A percentile compares a stretch with the other conserved stretches of the same genome.
phyloP scores from a whole-genome alignment of 2,329 filamentous ascomycete species.

The Clathrospora elynae region DNA sequence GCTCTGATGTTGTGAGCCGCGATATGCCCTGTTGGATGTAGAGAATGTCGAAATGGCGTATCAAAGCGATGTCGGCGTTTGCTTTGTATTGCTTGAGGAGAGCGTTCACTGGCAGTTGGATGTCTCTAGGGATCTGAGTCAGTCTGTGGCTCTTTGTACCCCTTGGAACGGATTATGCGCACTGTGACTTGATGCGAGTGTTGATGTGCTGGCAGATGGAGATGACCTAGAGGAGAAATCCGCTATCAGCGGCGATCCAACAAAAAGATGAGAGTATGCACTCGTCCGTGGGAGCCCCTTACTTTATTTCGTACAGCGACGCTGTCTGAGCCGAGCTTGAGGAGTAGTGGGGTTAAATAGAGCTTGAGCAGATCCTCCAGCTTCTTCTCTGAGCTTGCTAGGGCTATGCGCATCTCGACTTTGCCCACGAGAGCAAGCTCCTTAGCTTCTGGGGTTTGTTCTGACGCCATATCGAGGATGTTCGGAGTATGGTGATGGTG shows the following conservation, averaged over 20 bases:
- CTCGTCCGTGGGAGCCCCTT: slow-evolving; percentile 8
- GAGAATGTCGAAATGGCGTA: slow-evolving; percentile 85
- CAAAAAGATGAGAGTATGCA: neutral
- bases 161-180: slow-evolving; percentile 30
- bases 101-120: slow-evolving; percentile 82
- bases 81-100: slow-evolving; percentile 90
- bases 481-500: slow-evolving; percentile 2
- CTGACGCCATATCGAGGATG: slow-evolving; percentile 39
- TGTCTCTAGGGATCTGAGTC: slow-evolving; percentile 48
- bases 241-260: slow-evolving; percentile 40
- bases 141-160: slow-evolving; percentile 9
- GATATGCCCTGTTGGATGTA: slow-evolving; percentile 86
- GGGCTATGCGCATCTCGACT: slow-evolving; percentile 81
- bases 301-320: slow-evolving; percentile 79
- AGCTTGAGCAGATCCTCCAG: slow-evolving; percentile 76
- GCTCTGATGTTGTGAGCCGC: slow-evolving; percentile 64
- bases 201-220: slow-evolving; percentile 74
- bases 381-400: slow-evolving; percentile 83
- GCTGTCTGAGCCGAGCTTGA: slow-evolving; percentile 85
- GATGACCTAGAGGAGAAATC: slow-evolving; percentile 57
- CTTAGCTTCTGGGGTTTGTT: slow-evolving; percentile 60
- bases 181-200: slow-evolving; percentile 63
- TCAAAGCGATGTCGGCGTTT: slow-evolving; percentile 66
- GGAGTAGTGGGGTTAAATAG: slow-evolving; percentile 79
- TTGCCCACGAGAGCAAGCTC: slow-evolving; percentile 84